Conservation (phyloP, 176 grass and related monocot genomes). For the Eleusine coracana region DNA sequence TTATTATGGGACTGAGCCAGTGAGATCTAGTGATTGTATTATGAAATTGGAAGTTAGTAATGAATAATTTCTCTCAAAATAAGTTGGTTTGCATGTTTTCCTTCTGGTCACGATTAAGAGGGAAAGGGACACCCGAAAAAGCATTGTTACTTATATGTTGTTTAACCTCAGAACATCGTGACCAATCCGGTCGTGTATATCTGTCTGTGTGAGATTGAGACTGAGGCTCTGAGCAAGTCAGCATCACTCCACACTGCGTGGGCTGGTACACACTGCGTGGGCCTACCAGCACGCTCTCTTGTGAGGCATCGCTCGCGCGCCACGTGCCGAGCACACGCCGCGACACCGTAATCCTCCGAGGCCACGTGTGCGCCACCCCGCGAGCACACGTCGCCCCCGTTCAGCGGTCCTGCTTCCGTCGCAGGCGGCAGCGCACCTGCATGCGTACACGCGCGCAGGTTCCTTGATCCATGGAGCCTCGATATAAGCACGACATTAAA, state of each 20-base stretch:
- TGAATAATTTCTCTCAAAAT: neutral
- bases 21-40: neutral
- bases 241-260: too few relatives aligned
- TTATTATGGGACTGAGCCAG: neutral
- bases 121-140: too few relatives aligned
- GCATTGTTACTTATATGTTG: too few relatives aligned
- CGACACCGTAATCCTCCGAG: neutral
- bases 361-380: constrained; percentile 45
- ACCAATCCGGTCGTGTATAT: too few relatives aligned
- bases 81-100: too few relatives aligned
- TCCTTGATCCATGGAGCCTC: too few relatives aligned
- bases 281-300: constrained; percentile 21
- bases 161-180: too few relatives aligned
- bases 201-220: too few relatives aligned
- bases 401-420: neutral
- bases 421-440: neutral
- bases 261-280: too few relatives aligned
- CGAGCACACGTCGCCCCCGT: neutral
- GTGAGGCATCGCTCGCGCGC: neutral
- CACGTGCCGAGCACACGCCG: constrained; percentile 31
- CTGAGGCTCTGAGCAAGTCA: too few relatives aligned
- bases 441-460: neutral
- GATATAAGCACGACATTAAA: neutral
- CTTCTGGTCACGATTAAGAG: too few relatives aligned
- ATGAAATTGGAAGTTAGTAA: neutral